Conservation (phyloP, 345 rosid species). For the Lumnitzera racemosa region DNA sequence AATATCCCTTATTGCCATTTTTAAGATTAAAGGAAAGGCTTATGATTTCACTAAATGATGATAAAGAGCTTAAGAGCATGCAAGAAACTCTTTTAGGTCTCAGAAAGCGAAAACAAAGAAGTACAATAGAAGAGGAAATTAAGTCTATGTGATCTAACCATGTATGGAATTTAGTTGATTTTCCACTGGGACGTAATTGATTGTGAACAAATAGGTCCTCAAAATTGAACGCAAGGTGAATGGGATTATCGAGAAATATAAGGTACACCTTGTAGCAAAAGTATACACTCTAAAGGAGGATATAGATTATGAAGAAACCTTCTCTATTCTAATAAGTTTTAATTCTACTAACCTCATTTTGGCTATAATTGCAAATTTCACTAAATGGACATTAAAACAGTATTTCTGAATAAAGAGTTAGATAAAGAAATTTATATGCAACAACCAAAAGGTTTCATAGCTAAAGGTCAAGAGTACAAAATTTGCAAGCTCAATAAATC, state of each 20-base stretch:
- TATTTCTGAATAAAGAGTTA: no score
- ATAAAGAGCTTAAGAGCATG: background rate
- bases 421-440: no score
- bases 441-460: no score
- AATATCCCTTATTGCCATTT: background rate
- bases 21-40: background rate
- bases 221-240: background rate
- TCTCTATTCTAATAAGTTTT: background rate
- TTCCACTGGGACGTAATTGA: no score
- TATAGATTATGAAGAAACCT: constrained; percentile 2
- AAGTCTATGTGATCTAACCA: background rate
- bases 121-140: background rate
- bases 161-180: no score
- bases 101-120: background rate
- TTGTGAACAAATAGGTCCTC: no score
- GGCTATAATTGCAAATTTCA: background rate
- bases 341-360: background rate
- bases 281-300: background rate
- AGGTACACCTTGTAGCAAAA: background rate
- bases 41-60: constrained; percentile 6
- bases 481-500: background rate
- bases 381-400: background rate
- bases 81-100: background rate
- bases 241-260: constrained; percentile 3
- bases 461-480: background rate